These are phyloP conservation scores for Trematosphaeria pertusa DNA, from an alignment of 2,329 filamentous ascomycete genomes.

Conservation along the genomic window DNA sequence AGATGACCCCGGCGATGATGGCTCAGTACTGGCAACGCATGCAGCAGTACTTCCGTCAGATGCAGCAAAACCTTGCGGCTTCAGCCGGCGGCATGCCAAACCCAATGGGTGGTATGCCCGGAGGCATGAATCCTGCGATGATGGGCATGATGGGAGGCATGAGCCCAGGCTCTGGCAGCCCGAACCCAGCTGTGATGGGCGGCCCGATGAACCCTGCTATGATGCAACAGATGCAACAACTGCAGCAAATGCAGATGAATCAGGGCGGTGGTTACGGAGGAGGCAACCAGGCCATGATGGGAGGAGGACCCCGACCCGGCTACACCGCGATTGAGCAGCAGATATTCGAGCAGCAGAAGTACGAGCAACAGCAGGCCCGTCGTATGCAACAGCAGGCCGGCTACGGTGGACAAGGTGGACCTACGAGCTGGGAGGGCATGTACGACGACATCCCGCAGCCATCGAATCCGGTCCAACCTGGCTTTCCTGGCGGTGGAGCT, in stretches of 20 bases:
- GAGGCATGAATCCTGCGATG: constrained; percentile 65
- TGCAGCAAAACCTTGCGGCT: constrained; percentile 85
- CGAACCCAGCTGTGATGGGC: constrained; percentile 48
- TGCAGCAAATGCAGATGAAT: constrained; percentile 72
- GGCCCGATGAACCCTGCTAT: constrained; percentile 38
- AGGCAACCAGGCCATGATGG: constrained; percentile 40
- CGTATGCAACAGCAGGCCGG: constrained; percentile 56
- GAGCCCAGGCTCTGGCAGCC: constrained; percentile 65
- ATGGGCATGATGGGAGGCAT: constrained; percentile 56
- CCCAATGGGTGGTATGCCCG: constrained; percentile 64
- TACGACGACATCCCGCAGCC: constrained; percentile 95
- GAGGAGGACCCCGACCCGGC: constrained; percentile 49
- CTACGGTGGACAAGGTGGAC: constrained; percentile 64
- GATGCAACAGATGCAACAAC: constrained; percentile 63
- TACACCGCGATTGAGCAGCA: constrained; percentile 77
- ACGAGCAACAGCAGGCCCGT: constrained; percentile 71
- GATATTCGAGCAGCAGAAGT: constrained; percentile 79
- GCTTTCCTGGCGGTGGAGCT: constrained; percentile 49
- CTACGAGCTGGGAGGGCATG: constrained; percentile 97
- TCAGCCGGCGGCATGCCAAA: constrained; percentile 48
- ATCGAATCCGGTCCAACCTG: constrained; percentile 64
- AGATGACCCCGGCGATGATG: constrained; percentile 97
- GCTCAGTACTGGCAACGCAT: constrained; percentile 98
- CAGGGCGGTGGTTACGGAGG: constrained; percentile 52
- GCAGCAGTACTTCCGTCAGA: constrained; percentile 95